phyloP scores from a whole-genome alignment of 257 asterid species.

The Echites panduratus region DNA sequence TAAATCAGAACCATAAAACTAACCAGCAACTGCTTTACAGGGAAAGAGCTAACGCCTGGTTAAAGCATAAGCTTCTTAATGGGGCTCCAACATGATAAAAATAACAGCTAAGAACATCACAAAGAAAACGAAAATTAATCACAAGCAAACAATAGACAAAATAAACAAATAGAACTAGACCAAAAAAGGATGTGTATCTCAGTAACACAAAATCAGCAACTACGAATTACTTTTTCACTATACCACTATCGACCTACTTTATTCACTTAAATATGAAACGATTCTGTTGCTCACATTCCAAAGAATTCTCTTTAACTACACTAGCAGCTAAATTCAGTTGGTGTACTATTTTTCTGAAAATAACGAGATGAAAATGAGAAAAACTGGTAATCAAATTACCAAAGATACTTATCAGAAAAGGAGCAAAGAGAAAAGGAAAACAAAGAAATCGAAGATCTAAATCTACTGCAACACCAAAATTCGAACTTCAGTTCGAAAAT shows the following conservation, averaged over 20 bases:
- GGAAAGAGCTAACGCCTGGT: slow-evolving; percentile 20
- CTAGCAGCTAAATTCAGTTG: not conserved
- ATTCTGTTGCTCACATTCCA: not conserved
- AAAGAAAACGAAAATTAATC: not conserved
- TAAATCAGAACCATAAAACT: slow-evolving; percentile 19
- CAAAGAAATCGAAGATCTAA: slow-evolving; percentile 17
- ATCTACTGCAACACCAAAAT: not conserved
- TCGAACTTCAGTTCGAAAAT: not conserved
- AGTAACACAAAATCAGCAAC: not conserved
- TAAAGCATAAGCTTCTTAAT: slow-evolving; percentile 13
- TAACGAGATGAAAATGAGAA: not conserved
- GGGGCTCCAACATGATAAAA: not conserved
- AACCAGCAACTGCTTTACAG: slow-evolving; percentile 13
- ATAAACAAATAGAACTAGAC: not conserved
- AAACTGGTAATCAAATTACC: not conserved
- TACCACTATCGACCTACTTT: not conserved
- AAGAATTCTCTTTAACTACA: not conserved
- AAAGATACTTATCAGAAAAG: not conserved
- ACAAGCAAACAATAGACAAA: not conserved
- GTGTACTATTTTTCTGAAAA: not conserved
- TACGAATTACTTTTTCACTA: not conserved
- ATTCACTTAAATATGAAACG: not conserved
- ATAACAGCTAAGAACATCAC: not conserved
- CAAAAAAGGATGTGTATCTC: not conserved
- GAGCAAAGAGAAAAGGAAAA: not conserved